These are phyloP conservation scores for Blastobotrys aristatus DNA, from an alignment of 1,139 yeast species.

Conservation along the genomic window DNA sequence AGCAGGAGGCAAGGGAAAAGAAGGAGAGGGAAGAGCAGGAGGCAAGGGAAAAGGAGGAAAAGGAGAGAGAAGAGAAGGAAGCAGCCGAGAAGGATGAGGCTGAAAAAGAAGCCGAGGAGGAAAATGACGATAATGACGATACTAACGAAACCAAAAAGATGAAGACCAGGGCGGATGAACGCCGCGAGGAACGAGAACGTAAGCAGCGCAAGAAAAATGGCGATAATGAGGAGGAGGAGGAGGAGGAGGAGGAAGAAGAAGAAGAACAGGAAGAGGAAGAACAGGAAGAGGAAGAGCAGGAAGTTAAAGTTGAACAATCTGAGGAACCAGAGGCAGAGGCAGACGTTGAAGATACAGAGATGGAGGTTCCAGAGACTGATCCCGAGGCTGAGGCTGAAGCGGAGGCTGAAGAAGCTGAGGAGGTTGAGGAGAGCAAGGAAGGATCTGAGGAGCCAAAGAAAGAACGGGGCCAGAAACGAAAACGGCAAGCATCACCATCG, in stretches of 20 bases:
- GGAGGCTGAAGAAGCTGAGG: constrained; percentile 12
- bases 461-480: constrained; percentile 11
- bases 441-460: constrained; percentile 8
- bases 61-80: not conserved
- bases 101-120: constrained; percentile 5
- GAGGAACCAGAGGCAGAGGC: constrained; percentile 7
- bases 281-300: constrained; percentile 5
- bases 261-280: constrained; percentile 9
- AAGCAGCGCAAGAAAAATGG: constrained; percentile 1
- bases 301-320: not conserved
- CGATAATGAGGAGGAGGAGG: constrained; percentile 10
- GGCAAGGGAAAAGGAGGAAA: not conserved
- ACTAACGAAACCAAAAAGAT: constrained; percentile 7
- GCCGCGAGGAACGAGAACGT: constrained; percentile 9
- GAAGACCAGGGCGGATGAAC: constrained; percentile 9
- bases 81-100: constrained; percentile 3
- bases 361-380: constrained; percentile 12
- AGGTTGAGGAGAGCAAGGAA: constrained; percentile 10
- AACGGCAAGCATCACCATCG: constrained; percentile 21
- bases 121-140: not conserved
- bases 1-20: constrained; percentile 1
- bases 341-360: constrained; percentile 4
- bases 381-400: constrained; percentile 8
- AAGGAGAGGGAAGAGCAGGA: not conserved
- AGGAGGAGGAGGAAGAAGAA: constrained; percentile 9